Percentiles rank a stretch among this genome's conserved stretches.
Evolutionary conservation across 768 basidiomycete genomes (phyloP).

Genomic region (Phaffia tasmanica): DNA sequence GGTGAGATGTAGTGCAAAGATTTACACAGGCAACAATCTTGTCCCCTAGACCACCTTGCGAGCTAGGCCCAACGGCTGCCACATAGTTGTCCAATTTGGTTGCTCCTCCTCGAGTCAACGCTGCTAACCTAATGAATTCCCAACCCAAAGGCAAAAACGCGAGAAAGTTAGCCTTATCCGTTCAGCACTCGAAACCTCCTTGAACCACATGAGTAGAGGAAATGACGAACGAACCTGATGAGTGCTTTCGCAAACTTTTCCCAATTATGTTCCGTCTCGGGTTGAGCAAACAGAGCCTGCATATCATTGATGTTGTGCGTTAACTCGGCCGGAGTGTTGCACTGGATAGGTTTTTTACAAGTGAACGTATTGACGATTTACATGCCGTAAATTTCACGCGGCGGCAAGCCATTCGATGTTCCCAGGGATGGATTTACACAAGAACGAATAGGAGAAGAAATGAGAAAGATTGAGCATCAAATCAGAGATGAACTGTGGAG

Average conservation of each 20-base stretch:
- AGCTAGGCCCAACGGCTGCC: constrained; percentile 4
- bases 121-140: constrained; percentile 43
- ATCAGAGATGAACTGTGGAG: no score
- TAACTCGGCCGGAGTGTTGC: constrained; percentile 27
- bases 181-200: neutral
- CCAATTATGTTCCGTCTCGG: constrained; percentile 72
- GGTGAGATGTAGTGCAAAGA: constrained; percentile 46
- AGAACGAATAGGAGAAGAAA: no score
- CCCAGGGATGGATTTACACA: neutral
- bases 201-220: neutral
- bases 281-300: constrained; percentile 26
- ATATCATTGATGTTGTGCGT: constrained; percentile 27
- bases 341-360: constrained; percentile 18
- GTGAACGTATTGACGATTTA: constrained; percentile 1
- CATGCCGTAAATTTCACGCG: neutral
- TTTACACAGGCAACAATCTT: constrained; percentile 46
- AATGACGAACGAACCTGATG: constrained; percentile 4
- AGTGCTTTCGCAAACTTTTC: constrained; percentile 48
- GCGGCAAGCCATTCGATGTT: neutral
- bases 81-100: constrained; percentile 42
- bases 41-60: constrained; percentile 23
- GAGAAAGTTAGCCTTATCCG: neutral
- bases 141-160: neutral
- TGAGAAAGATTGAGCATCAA: no score
- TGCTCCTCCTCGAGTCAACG: constrained; percentile 47